Percentiles rank a stretch among this genome's conserved stretches.
Evolutionary conservation across 495 filamentous ascomycete species (phyloP).

Genomic region (Lichina pygmaea): DNA sequence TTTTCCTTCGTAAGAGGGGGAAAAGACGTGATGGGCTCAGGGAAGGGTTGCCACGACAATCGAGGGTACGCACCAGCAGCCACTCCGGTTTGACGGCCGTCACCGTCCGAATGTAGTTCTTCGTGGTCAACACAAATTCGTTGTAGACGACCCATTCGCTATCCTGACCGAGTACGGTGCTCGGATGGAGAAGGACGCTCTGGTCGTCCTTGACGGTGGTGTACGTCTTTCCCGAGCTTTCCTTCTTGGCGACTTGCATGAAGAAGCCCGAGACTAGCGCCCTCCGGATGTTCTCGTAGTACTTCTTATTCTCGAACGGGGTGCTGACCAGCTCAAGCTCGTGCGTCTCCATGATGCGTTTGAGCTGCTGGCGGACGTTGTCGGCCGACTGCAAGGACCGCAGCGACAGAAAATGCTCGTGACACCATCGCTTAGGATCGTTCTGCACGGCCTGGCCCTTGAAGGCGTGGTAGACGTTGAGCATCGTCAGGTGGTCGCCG

Average conservation of each 20-base stretch:
- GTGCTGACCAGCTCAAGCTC: slow-evolving; percentile 68
- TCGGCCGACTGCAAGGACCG: slow-evolving; percentile 77
- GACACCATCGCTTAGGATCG: slow-evolving; percentile 74
- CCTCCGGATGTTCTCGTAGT: slow-evolving; percentile 88
- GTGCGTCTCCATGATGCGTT: slow-evolving; percentile 84
- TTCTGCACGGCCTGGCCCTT: slow-evolving; percentile 44
- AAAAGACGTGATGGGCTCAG: neutral
- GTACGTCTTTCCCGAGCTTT: slow-evolving; percentile 55
- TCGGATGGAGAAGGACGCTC: slow-evolving; percentile 76
- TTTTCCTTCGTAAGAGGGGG: neutral
- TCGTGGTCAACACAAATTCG: slow-evolving; percentile 90
- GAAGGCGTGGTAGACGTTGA: slow-evolving; percentile 98
- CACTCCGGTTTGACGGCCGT: slow-evolving; percentile 48
- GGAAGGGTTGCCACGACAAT: neutral
- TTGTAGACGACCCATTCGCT: slow-evolving; percentile 97
- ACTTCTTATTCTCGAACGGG: slow-evolving; percentile 81
- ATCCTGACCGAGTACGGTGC: slow-evolving; percentile 59
- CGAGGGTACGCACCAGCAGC: slow-evolving; percentile 45
- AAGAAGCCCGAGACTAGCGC: slow-evolving; percentile 94
- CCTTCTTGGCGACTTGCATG: slow-evolving; percentile 97
- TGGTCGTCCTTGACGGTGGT: slow-evolving; percentile 85
- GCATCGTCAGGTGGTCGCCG: slow-evolving; percentile 82
- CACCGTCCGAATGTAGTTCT: slow-evolving; percentile 57
- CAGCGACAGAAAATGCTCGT: slow-evolving; percentile 87
- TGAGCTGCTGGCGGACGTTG: slow-evolving; percentile 72